Percentiles rank a stretch among this genome's conserved stretches.
phyloP scores from a whole-genome alignment of 352 stramenopile species.

The Peronospora tabacina region DNA sequence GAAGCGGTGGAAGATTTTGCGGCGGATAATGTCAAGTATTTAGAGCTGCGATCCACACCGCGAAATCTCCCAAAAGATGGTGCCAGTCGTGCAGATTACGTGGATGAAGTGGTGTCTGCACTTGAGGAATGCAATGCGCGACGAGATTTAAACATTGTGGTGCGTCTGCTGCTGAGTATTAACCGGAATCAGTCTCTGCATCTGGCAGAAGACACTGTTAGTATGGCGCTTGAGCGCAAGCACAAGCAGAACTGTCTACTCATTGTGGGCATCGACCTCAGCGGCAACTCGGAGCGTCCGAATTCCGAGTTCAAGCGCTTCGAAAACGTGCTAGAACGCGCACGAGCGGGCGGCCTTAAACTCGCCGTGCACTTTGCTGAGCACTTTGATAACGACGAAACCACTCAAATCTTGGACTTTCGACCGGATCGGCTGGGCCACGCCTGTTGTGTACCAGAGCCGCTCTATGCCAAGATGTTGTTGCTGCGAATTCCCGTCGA shows the following conservation, averaged over 20 bases:
- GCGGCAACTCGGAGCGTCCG: conserved; percentile 67
- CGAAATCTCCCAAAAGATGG: conserved; percentile 49
- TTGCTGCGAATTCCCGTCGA: conserved; percentile 83
- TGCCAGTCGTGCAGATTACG: conserved; percentile 52
- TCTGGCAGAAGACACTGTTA: conserved; percentile 58
- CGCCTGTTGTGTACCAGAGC: conserved; percentile 73
- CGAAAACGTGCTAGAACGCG: conserved; percentile 59
- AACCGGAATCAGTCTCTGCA: conserved; percentile 65
- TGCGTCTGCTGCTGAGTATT: conserved; percentile 74
- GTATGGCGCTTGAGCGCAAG: conserved; percentile 48
- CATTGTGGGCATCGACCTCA: conserved; percentile 83
- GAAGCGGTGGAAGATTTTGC: conserved; percentile 84
- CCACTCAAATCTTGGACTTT: conserved; percentile 80
- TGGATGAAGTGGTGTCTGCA: conserved; percentile 56
- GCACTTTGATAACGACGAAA: conserved; percentile 79
- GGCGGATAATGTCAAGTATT: conserved; percentile 68
- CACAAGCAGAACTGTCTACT: conserved; percentile 35
- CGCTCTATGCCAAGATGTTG: conserved; percentile 64
- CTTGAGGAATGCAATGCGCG: conserved; percentile 57
- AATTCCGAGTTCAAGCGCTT: conserved; percentile 85
- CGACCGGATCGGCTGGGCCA: conserved; percentile 88
- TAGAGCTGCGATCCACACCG: conserved; percentile 81
- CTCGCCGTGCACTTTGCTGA: conserved; percentile 91
- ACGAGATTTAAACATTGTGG: conserved; percentile 53
- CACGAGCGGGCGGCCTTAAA: conserved; percentile 65